Conservation (phyloP, 805 yeast species). For the Metschnikowia amazonensis region DNA sequence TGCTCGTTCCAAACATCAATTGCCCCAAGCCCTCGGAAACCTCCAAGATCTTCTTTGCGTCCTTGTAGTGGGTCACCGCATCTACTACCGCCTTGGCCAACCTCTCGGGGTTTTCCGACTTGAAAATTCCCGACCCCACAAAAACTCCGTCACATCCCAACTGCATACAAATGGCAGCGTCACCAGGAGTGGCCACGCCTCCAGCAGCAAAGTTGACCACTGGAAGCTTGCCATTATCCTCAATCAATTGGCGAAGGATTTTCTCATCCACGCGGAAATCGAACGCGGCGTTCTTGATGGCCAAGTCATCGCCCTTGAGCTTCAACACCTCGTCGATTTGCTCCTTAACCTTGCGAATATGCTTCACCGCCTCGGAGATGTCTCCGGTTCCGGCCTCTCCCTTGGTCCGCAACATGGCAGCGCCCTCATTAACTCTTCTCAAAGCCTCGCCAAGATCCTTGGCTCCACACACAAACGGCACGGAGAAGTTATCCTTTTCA, state of each 20-base stretch:
- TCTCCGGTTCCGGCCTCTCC: conserved; percentile 93
- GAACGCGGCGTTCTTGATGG: conserved; percentile 47
- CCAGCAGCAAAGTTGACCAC: conserved; percentile 89
- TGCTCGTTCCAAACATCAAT: conserved; percentile 70
- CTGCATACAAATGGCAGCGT: conserved; percentile 81
- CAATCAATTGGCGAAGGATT: conserved; percentile 47
- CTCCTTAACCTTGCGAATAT: conserved; percentile 56
- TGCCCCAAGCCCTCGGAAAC: conserved; percentile 69
- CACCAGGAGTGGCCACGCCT: conserved; percentile 85
- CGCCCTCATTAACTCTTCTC: conserved; percentile 76
- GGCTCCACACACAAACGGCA: conserved; percentile 84
- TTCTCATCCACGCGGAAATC: conserved; percentile 57
- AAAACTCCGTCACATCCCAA: conserved; percentile 77
- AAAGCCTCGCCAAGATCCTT: conserved; percentile 78
- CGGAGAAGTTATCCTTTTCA: conserved; percentile 53
- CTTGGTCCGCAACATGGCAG: conserved; percentile 82
- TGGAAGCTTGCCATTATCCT: conserved; percentile 58
- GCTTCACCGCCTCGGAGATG: conserved; percentile 76
- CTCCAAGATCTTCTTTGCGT: conserved; percentile 57
- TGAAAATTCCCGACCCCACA: conserved; percentile 77
- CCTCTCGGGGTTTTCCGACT: conserved; percentile 65
- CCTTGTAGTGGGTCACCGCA: conserved; percentile 69
- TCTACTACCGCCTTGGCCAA: conserved; percentile 76
- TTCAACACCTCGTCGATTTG: conserved; percentile 49
- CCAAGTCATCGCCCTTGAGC: conserved; percentile 31